These are phyloP conservation scores for Daldinia vernicosa DNA, from an alignment of 495 filamentous ascomycete genomes.

Conservation along the genomic window DNA sequence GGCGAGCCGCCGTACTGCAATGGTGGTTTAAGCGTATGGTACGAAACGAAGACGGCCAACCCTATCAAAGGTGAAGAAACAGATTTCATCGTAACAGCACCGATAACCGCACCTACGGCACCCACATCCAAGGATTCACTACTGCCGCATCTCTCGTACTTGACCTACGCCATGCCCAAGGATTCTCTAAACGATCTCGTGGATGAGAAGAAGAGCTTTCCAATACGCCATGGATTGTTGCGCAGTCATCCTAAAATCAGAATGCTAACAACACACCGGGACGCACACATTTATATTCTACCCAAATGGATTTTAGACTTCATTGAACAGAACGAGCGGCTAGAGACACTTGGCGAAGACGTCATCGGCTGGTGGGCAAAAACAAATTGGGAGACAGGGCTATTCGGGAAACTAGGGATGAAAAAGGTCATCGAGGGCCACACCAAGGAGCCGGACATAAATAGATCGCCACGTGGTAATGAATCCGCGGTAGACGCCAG, in stretches of 20 bases:
- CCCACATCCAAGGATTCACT: slow-evolving; percentile 68
- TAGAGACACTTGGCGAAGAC: slow-evolving; percentile 91
- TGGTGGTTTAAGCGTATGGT: slow-evolving; percentile 88
- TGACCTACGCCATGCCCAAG: slow-evolving; percentile 81
- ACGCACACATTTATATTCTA: slow-evolving; percentile 92
- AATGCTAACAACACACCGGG: slow-evolving; percentile 80
- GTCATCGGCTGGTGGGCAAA: slow-evolving; percentile 96
- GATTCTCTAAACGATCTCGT: slow-evolving; percentile 84
- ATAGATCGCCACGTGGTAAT: slow-evolving; percentile 24
- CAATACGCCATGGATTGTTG: slow-evolving; percentile 75
- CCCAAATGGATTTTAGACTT: slow-evolving; percentile 92
- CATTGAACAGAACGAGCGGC: slow-evolving; percentile 74
- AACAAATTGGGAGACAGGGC: slow-evolving; percentile 83
- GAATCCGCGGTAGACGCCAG: slow-evolving; percentile 19
- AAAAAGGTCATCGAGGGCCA: slow-evolving; percentile 65
- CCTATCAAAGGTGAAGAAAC: slow-evolving; percentile 88
- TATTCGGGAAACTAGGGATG: slow-evolving; percentile 79
- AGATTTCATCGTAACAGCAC: slow-evolving; percentile 82
- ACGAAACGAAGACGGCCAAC: slow-evolving; percentile 79
- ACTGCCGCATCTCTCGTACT: slow-evolving; percentile 66
- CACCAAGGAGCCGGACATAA: slow-evolving; percentile 21
- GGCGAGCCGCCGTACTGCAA: slow-evolving; percentile 54
- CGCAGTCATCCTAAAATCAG: slow-evolving; percentile 75
- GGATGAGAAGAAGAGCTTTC: slow-evolving; percentile 73
- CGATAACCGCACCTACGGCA: slow-evolving; percentile 65